Percentiles rank a stretch among this genome's conserved stretches.
Evolutionary conservation across 2,329 filamentous ascomycete species (phyloP).

Genomic region (Beauveria sp.): DNA sequence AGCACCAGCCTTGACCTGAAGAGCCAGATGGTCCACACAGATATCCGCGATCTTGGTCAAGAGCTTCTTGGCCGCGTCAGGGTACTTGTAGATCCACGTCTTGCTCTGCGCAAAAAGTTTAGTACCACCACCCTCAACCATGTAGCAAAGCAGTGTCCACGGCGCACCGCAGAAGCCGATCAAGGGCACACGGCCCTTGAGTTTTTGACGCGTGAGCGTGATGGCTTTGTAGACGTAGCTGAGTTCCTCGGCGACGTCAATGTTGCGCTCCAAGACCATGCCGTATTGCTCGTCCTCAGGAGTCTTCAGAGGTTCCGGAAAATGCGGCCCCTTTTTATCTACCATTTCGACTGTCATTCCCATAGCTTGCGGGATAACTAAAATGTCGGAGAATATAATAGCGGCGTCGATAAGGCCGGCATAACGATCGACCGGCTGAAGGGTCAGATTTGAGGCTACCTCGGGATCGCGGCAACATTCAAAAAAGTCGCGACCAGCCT

Average conservation of each 20-base stretch:
- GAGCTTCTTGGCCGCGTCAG: conserved; percentile 69
- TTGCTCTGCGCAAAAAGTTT: conserved; percentile 93
- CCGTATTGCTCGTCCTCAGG: conserved; percentile 80
- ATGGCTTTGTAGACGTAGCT: conserved; percentile 96
- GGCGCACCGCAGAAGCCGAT: conserved; percentile 96
- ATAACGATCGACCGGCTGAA: conserved; percentile 91
- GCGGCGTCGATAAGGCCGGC: conserved; percentile 87
- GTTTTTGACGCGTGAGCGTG: conserved; percentile 79
- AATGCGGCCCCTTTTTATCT: conserved; percentile 93
- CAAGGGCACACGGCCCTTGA: conserved; percentile 80
- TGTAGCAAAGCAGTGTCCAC: conserved; percentile 96
- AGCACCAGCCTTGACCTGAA: conserved; percentile 88
- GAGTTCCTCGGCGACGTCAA: conserved; percentile 79
- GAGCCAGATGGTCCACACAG: conserved; percentile 87
- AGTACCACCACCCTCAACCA: conserved; percentile 95
- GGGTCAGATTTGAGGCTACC: conserved; percentile 83
- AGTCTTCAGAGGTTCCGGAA: conserved; percentile 72
- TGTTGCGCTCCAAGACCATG: conserved; percentile 64
- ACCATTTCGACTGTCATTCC: conserved; percentile 99
- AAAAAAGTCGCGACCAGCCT: conserved; percentile 89
- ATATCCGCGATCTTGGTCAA: conserved; percentile 89
- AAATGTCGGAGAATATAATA: conserved; percentile 98
- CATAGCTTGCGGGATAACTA: conserved; percentile 95
- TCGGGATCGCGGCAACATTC: conserved; percentile 92
- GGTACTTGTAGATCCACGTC: conserved; percentile 92